Base-by-base conservation (phyloP, 1,284 basidiomycete species). In the Pyrrhoderma noxium region DNA sequence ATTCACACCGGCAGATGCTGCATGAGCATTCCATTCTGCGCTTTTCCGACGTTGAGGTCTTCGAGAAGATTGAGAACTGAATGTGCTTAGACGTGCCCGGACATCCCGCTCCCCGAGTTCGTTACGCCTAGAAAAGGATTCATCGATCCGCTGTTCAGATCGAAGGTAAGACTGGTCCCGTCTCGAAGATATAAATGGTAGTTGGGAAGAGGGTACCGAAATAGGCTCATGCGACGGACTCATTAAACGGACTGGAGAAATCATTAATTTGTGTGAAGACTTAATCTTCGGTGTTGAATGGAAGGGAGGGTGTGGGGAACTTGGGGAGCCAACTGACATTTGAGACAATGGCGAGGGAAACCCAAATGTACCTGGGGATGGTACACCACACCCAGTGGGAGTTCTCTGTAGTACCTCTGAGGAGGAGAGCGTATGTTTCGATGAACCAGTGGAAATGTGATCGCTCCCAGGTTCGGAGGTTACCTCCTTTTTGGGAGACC, bases 1-100 rank as follows among this genome's bases (percentile, higher is more conserved):
- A 39, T 52, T 61, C 19, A 68, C 64, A 5, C 68, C 65, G 1
- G 59, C 61, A 4, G 60, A 61, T 1, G 71, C 72, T 51, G 73
- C 66, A 21, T 63, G 55, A 13, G 72, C 62, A 37, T 58, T 68
- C 68, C 69, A 72, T 42, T 74, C 70, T 7, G 72, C 71, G 47
- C 72, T 74, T 36, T 58, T 56, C 11, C 71, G 70, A 54, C 70
- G 63, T 9, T 38, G 44, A 13, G 18, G 43, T 21, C 36, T 23
- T 23, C 13, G 41, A 13, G 43, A 39, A 39, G 27, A 31, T 31
- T 31, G 27, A 31, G 27, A 31, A 31, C 27, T 31, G 11, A 31
- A 11, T 5, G 5, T 31, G 11, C 11, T 31, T 5, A 31, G 11
- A 11, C 27, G 27, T 31, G 27, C 27, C 11, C 27, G 27, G 27